Conservation (phyloP, 2,329 filamentous ascomycete genomes). For the Metarhizium guizhouense region DNA sequence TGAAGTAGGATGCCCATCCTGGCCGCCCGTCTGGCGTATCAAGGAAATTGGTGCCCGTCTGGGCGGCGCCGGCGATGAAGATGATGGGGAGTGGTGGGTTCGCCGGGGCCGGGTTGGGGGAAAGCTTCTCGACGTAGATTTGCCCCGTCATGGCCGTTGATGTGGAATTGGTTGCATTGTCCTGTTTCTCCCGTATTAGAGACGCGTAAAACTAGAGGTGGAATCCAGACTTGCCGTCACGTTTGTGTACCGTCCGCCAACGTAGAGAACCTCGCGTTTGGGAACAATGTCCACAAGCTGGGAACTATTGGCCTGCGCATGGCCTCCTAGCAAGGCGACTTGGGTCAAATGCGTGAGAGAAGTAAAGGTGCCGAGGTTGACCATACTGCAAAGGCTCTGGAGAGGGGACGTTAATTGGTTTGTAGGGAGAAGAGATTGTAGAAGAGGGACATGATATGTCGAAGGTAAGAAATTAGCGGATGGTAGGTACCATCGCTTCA, state of each 20-base stretch:
- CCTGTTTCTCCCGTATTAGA: conserved; percentile 8
- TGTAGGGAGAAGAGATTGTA: no score
- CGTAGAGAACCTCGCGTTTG: conserved; percentile 19
- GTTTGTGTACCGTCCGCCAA: conserved; percentile 17
- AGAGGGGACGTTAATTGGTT: neutral
- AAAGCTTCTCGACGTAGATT: conserved; percentile 24
- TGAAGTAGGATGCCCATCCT: conserved; percentile 33
- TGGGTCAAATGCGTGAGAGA: conserved; percentile 9
- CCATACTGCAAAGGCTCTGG: conserved; percentile 2
- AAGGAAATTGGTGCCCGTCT: conserved; percentile 23
- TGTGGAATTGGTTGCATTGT: conserved; percentile 7
- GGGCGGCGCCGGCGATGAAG: conserved; percentile 22
- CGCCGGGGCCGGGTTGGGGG: conserved; percentile 11
- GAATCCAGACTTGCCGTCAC: conserved; percentile 9
- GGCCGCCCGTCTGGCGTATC: conserved; percentile 30
- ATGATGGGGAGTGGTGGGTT: conserved; percentile 17
- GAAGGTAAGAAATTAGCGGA: no score
- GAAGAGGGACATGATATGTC: no score
- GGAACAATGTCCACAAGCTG: conserved; percentile 10
- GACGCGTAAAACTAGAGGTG: neutral
- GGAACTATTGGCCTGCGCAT: conserved; percentile 8
- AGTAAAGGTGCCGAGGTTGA: conserved; percentile 7
- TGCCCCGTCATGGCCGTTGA: conserved; percentile 16
- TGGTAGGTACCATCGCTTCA: no score
- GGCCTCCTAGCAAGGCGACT: conserved; percentile 6